Percentiles rank a stretch among this genome's conserved stretches.
Evolutionary conservation across 257 asterid species (phyloP).

Genomic region (Schizonepeta tenuifolia): DNA sequence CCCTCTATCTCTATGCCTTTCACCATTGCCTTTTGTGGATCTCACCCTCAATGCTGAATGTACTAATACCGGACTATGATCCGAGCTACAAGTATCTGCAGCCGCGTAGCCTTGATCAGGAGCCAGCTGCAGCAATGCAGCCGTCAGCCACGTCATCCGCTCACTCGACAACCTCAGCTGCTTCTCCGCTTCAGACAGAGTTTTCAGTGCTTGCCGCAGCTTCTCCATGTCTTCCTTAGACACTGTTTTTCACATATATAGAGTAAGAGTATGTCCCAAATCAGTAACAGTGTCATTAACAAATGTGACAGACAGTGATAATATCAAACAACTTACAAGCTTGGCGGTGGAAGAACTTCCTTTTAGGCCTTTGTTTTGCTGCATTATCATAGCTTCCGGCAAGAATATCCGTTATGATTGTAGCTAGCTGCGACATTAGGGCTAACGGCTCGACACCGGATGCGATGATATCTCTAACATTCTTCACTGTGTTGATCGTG

Average conservation of each 20-base stretch:
- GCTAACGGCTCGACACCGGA: slow-evolving; percentile 95
- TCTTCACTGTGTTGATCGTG: slow-evolving; percentile 90
- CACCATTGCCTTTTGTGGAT: slow-evolving; percentile 48
- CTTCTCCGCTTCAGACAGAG: slow-evolving; percentile 94
- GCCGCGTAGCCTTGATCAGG: slow-evolving; percentile 79
- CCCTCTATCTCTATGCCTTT: slow-evolving; percentile 10
- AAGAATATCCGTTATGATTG: slow-evolving; percentile 89
- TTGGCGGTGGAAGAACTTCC: slow-evolving; percentile 76
- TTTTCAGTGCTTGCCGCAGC: slow-evolving; percentile 82
- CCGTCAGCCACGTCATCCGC: slow-evolving; percentile 92
- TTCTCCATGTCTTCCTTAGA: slow-evolving; percentile 87
- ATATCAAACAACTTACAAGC: slow-evolving; percentile 41
- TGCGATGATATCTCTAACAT: slow-evolving; percentile 84
- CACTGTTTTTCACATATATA: slow-evolving; percentile 43
- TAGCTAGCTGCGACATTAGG: slow-evolving; percentile 95
- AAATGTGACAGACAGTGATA: too few relatives aligned
- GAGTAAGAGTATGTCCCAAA: too few relatives aligned
- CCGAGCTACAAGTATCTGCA: slow-evolving; percentile 52
- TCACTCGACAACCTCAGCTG: slow-evolving; percentile 89
- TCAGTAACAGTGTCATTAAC: too few relatives aligned
- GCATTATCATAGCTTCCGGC: slow-evolving; percentile 79
- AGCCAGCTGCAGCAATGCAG: slow-evolving; percentile 93
- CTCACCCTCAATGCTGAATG: slow-evolving; percentile 43
- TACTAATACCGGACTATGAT: slow-evolving; percentile 55
- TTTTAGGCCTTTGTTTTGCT: slow-evolving; percentile 59